Evolutionary conservation across 2,329 filamentous ascomycete genomes (phyloP).

Genomic region (Annulohypoxylon truncatum): DNA sequence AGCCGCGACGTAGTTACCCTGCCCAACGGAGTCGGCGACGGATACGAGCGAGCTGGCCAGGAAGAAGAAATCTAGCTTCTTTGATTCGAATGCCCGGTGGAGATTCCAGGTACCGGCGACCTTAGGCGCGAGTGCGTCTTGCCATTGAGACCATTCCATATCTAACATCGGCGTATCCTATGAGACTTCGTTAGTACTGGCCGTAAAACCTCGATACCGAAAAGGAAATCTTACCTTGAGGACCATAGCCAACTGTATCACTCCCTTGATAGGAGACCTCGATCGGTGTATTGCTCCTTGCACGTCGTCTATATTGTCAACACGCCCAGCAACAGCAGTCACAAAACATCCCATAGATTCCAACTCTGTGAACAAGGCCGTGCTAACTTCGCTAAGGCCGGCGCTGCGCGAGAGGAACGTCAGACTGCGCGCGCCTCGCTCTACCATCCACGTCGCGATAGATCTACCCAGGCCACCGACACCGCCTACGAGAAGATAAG

Average conservation of each 20-base stretch:
- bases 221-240: slow-evolving; percentile 24
- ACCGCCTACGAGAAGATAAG: slow-evolving; percentile 50
- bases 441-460: slow-evolving; percentile 48
- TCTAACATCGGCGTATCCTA: slow-evolving; percentile 36
- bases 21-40: slow-evolving; percentile 48
- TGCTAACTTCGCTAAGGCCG: slow-evolving; percentile 22
- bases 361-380: slow-evolving; percentile 39
- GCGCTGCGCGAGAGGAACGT: slow-evolving; percentile 54
- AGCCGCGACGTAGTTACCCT: slow-evolving; percentile 53
- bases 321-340: slow-evolving; percentile 33
- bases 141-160: slow-evolving; percentile 50
- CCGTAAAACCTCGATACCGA: background rate
- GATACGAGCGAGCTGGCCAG: slow-evolving; percentile 49
- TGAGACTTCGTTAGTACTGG: slow-evolving; percentile 9
- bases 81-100: slow-evolving; percentile 47
- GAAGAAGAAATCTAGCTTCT: slow-evolving; percentile 53
- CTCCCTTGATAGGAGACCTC: slow-evolving; percentile 39
- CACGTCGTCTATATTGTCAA: slow-evolving; percentile 33
- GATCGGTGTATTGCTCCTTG: slow-evolving; percentile 25
- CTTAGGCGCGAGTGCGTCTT: slow-evolving; percentile 57
- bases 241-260: slow-evolving; percentile 45
- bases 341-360: slow-evolving; percentile 40
- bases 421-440: slow-evolving; percentile 54
- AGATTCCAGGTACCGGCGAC: slow-evolving; percentile 54
- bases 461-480: slow-evolving; percentile 49